Evolutionary conservation across 208 protist genomes (phyloP), one percentile per base, ranked within the genome.

Genomic region (Trypanosoma mega): DNA sequence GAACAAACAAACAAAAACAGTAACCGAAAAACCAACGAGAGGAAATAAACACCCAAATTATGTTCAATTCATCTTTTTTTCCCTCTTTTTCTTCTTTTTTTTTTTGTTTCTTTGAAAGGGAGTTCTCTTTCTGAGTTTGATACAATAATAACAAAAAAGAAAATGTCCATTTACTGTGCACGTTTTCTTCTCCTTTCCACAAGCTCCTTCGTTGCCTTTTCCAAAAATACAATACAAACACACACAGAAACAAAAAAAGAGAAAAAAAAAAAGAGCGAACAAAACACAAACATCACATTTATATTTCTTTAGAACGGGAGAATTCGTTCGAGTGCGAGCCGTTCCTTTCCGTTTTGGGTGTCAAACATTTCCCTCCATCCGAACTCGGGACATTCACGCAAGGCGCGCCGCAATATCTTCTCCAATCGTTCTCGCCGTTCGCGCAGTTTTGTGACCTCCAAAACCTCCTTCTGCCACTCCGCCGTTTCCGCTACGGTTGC

Each of bases 261-360:
- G 6, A 12, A 16, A 39, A 6, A 39, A 39, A 39, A 16, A 16
- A 12, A 6, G 34, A 39, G 6, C 6, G 8, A 12, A 39, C 34
- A 39, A 6, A 6, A 6, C 34, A 16, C 12, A 39, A 39, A 12
- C 34, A 39, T 16, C 6, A 39, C 34, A 12, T 39, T 12, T 39
- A 12, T 39, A 6, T 6, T 12, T 6, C 8, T 39, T 39, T 12
- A 39, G 8, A 16, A 16, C 34, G 8, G 8, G 34, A 39, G 8
- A 12, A 62, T 14, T 50, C 55, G 24, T 18, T 21, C 39, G 26
- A 62, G 34, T 24, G 55, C 55, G 12, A 36, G 14, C 27, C 55
- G 55, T 1, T 62, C 55, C 41, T 43, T 16, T n/a, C 51, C 43
- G 33, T 39, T 37, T 5, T 41, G 0, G 3, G 14, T 43, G 26